Evolutionary conservation across 805 yeast genomes (phyloP).

Genomic region (Candida sanyiensis): DNA sequence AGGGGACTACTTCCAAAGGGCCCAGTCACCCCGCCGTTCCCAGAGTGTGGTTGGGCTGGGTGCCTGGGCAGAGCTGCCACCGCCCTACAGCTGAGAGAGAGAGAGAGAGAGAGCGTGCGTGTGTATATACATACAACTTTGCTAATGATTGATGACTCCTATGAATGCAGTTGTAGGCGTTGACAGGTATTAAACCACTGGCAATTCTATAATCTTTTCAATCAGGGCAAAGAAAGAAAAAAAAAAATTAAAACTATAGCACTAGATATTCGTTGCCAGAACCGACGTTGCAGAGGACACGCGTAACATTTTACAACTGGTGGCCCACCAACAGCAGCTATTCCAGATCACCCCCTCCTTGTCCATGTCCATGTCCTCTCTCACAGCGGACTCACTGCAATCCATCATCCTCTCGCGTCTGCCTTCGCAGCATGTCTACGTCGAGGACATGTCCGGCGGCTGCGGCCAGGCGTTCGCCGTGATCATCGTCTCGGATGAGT

Average conservation of each 20-base stretch:
- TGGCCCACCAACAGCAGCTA: too few species aligned
- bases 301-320: too few species aligned
- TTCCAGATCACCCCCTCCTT: too few species aligned
- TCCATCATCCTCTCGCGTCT: conserved; percentile 9
- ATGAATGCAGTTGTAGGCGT: neutral
- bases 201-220: too few species aligned
- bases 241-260: too few species aligned
- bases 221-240: neutral
- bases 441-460: conserved; percentile 71
- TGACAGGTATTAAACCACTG: too few species aligned
- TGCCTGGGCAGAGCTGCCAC: conserved; percentile 16
- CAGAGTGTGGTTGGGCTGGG: conserved; percentile 22
- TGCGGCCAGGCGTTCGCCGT: conserved; percentile 98
- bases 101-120: neutral
- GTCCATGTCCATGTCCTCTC: conserved; percentile 6
- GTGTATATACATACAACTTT: neutral
- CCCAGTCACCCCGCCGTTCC: conserved; percentile 24
- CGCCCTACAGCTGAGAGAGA: conserved; percentile 10
- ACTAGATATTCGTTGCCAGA: too few species aligned
- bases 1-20: conserved; percentile 11
- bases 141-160: neutral
- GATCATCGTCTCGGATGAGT: conserved; percentile 67
- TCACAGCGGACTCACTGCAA: conserved; percentile 7
- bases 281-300: too few species aligned
- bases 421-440: conserved; percentile 44